Evolutionary conservation across 352 stramenopile species (phyloP), one percentile per base, ranked within the genome.

Genomic region (Phytophthora capsici): DNA sequence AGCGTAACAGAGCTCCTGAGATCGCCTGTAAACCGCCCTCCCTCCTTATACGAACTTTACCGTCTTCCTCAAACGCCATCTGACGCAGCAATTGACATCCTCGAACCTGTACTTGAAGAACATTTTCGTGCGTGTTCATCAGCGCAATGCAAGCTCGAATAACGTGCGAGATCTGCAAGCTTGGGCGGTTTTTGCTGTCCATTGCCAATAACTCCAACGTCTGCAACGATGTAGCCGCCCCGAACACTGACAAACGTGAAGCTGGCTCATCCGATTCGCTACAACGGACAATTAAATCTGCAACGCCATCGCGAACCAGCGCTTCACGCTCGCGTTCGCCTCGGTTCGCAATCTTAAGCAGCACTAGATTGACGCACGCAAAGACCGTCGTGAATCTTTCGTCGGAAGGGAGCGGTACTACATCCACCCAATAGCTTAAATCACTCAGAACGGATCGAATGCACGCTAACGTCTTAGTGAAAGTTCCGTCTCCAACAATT

Each of bases 31-130:
- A 40, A 0, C 80, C 78, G 1, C 69, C 41, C 10, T 65, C 36
- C 3, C 66, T 45, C n/a, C 68, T 26, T n/a, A 92, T 79, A 2
- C 59, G 57, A 12, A 79, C 57, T 54, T 85, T 92, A 23, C 71
- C 69, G 9, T 74, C 59, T 13, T 90, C 76, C 41, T 92, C 85
- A 23, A 86, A 79, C 6, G 69, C 67, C 76, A 94, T 88, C 32
- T 80, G 73, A 63, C 88, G 83, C 2, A 94, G 65, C 26, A 94
- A 88, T 44, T 87, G 85, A 59, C 80, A 90, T 6, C 78, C 75
- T 47, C 65, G 73, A 1, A 84, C 40, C 45, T 90, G 82, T 5
- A 91, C 64, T 0, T 55, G 41, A 16, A 75, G 53, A 5, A 80
- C 70, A 0, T 19, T 63, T 0, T 45, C 23, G 8, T 86, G 72